Evolutionary conservation across 768 basidiomycete genomes (phyloP).

Genomic region (Russula compacta): DNA sequence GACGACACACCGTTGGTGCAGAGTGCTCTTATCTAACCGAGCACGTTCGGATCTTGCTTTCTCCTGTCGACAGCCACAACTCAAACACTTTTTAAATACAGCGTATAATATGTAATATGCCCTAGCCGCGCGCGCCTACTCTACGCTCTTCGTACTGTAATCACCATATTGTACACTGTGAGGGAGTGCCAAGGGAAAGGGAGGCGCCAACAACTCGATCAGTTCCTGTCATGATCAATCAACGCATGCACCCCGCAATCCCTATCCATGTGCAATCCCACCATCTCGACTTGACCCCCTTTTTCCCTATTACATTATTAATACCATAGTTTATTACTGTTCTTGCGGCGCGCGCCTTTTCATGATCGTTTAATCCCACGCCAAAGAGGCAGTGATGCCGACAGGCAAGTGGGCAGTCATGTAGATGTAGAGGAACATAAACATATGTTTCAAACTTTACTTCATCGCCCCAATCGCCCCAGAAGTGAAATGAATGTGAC

Average conservation of each 20-base stretch:
- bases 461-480: not conserved
- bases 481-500: not conserved
- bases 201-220: too few species aligned
- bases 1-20: too few species aligned
- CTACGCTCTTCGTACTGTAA: too few species aligned
- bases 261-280: not conserved
- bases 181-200: too few species aligned
- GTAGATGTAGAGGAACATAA: too few species aligned
- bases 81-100: too few species aligned
- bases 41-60: not conserved
- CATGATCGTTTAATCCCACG: not conserved
- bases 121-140: too few species aligned
- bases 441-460: not conserved
- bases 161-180: too few species aligned
- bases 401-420: too few species aligned
- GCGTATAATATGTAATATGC: too few species aligned
- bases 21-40: not conserved
- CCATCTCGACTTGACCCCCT: not conserved
- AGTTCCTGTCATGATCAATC: not conserved
- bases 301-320: not conserved
- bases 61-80: not conserved
- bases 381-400: not conserved
- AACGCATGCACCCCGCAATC: not conserved
- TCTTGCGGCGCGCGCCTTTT: not conserved
- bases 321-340: not conserved